Evolutionary conservation across 352 stramenopile genomes (phyloP), one percentile per base, ranked within the genome.

Genomic region (Phytophthora tentaculata): DNA sequence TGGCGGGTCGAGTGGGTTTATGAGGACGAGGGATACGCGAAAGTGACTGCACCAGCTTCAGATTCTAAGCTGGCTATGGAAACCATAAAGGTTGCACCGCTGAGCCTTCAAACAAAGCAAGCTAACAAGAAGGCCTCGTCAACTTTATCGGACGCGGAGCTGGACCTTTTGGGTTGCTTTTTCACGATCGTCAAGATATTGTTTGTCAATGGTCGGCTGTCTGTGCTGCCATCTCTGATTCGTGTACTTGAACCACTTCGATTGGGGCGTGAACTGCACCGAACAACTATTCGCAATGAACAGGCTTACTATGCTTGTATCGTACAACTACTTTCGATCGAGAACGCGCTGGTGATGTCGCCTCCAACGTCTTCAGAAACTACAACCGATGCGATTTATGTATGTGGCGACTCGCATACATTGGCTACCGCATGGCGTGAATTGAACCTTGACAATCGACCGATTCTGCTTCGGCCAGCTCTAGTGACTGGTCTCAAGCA

Each of bases 401-500:
- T 98, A 8, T 93, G 95, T 55, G 96, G 96, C 0, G 96, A 99
- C 73, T 98, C 91, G 1, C 95, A 98, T 74, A 94, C 90, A 0
- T 65, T 98, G 12, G 86, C 93, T 7, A 86, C 91, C 1, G 86
- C 91, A 14, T 98, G 94, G 94, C 81, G 92, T 50, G 76, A 73
- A 17, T 73, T 95, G 7, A 50, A 48, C 1, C 35, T 89, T 0
- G 37, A 67, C 12, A 65, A 55, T 0, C 28, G 69, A 17, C 9
- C 37, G 5, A 63, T 66, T 19, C 45, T 73, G 47, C 32, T 89
- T 61, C 63, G 70, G 45, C 94, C 95, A 22, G 86, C 87, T 17
- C 73, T 98, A 0, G 86, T 97, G 3, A 98, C 96, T 16, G 95
- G 95, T 26, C 80, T 98, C 17, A 98, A 98, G 73, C 92, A 97